phyloP scores from a whole-genome alignment of 2,329 filamentous ascomycete species.

The Metarhizium album region DNA sequence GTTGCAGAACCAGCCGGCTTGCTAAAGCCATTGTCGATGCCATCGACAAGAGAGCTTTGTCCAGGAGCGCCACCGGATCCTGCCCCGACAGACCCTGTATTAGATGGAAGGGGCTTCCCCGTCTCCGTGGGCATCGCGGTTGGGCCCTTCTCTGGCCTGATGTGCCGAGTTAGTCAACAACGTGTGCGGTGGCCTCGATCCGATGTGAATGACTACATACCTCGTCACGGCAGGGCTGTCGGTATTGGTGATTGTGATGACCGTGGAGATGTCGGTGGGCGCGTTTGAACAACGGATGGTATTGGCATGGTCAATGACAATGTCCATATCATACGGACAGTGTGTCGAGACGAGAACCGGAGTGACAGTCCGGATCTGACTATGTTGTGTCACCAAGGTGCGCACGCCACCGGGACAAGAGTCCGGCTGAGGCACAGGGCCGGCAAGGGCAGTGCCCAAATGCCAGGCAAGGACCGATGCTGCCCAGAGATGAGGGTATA shows the following conservation, averaged over 20 bases:
- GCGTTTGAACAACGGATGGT: not conserved
- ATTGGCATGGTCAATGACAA: slow-evolving; percentile 1
- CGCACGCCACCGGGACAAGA: not conserved
- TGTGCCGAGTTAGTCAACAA: not conserved
- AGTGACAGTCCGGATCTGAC: slow-evolving; percentile 1
- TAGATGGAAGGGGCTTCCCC: not conserved
- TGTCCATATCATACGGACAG: not conserved
- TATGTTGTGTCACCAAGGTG: slow-evolving; percentile 2
- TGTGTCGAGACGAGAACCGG: slow-evolving; percentile 1
- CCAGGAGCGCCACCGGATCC: not conserved
- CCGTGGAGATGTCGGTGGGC: not conserved
- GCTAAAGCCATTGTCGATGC: not conserved
- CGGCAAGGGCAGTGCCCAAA: not conserved
- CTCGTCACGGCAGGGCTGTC: not conserved
- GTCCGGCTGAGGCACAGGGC: not conserved
- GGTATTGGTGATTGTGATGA: slow-evolving; percentile 4
- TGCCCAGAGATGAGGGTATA: not conserved
- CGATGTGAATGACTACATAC: not conserved
- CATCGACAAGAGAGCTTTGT: not conserved
- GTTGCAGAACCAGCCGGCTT: not conserved
- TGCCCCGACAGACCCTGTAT: not conserved
- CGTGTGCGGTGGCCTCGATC: not conserved
- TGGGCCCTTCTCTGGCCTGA: not conserved
- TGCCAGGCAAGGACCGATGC: slow-evolving; percentile 1
- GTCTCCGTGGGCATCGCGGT: too few species aligned